These are phyloP conservation scores for Nakazawaea sp. DNA, from an alignment of 805 yeast genomes.

Conservation along the genomic window DNA sequence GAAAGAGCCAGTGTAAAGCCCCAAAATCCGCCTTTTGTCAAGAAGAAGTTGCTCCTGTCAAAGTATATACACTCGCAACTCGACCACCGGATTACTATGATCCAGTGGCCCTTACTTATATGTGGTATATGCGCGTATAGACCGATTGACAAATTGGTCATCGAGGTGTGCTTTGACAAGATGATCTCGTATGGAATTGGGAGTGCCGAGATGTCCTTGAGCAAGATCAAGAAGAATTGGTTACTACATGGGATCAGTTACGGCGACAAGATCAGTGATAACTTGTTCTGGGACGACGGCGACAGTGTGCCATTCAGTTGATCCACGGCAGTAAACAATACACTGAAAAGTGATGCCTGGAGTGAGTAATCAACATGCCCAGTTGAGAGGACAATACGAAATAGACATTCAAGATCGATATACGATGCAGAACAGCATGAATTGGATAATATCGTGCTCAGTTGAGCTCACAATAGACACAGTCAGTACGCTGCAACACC, in stretches of 20 bases:
- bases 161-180: constrained; percentile 28
- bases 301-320: constrained; percentile 29
- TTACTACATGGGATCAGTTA: constrained; percentile 17
- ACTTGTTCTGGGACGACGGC: constrained; percentile 22
- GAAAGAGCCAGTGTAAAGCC: neutral
- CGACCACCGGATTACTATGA: constrained; percentile 28
- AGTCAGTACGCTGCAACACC: too few relatives aligned
- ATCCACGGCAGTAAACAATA: too few relatives aligned
- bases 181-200: constrained; percentile 28
- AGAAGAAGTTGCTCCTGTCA: constrained; percentile 17
- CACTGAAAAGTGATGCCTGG: too few relatives aligned
- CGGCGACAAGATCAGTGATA: constrained; percentile 15
- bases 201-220: constrained; percentile 26
- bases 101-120: constrained; percentile 29
- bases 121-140: constrained; percentile 26
- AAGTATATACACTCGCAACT: constrained; percentile 23
- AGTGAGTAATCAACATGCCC: too few relatives aligned
- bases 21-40: neutral
- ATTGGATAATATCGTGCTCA: too few relatives aligned
- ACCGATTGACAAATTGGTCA: constrained; percentile 22
- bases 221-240: constrained; percentile 24
- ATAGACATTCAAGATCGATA: too few relatives aligned
- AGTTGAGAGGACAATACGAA: too few relatives aligned
- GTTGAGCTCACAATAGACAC: too few relatives aligned
- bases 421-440: too few relatives aligned